A percentile compares a stretch with the other conserved stretches of the same genome.
Evolutionary conservation across 345 rosid species (phyloP).

Genomic region (Passiflora organensis): DNA sequence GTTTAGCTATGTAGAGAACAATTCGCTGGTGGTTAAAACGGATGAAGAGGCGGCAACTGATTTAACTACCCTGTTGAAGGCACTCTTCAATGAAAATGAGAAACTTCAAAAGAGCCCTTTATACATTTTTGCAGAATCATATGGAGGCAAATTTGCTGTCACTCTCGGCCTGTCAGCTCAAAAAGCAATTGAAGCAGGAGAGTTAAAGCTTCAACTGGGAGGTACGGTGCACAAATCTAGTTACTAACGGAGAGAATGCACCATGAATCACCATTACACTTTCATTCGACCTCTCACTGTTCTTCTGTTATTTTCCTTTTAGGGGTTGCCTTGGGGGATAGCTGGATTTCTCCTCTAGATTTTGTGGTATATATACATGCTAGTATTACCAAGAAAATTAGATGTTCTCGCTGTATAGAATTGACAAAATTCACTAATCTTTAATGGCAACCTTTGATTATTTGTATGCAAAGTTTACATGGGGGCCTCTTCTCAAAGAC

Average conservation of each 20-base stretch:
- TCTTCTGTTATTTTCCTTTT: background rate
- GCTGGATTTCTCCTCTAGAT: slow-evolving; percentile 49
- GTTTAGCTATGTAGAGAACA: slow-evolving; percentile 37
- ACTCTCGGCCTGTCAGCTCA: slow-evolving; percentile 34
- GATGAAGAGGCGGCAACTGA: slow-evolving; percentile 49
- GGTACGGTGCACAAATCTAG: slow-evolving; percentile 15
- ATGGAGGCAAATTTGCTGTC: slow-evolving; percentile 48
- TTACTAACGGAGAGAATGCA: too few relatives aligned
- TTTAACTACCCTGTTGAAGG: slow-evolving; percentile 33
- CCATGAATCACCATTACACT: too few relatives aligned
- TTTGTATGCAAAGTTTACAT: slow-evolving; percentile 28
- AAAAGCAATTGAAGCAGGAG: slow-evolving; percentile 34
- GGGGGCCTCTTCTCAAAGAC: slow-evolving; percentile 46
- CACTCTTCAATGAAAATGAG: slow-evolving; percentile 27
- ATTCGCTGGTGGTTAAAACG: slow-evolving; percentile 25
- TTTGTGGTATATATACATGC: slow-evolving; percentile 25
- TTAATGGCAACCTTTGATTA: background rate
- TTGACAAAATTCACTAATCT: background rate
- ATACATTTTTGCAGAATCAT: slow-evolving; percentile 40
- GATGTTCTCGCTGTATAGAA: background rate
- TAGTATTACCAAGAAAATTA: background rate
- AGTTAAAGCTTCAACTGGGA: slow-evolving; percentile 36
- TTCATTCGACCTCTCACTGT: too few relatives aligned
- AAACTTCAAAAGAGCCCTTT: slow-evolving; percentile 35
- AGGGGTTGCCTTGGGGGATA: slow-evolving; percentile 48